Base-by-base conservation (phyloP, 306 rosid genomes). In the Castanea crenata region DNA sequence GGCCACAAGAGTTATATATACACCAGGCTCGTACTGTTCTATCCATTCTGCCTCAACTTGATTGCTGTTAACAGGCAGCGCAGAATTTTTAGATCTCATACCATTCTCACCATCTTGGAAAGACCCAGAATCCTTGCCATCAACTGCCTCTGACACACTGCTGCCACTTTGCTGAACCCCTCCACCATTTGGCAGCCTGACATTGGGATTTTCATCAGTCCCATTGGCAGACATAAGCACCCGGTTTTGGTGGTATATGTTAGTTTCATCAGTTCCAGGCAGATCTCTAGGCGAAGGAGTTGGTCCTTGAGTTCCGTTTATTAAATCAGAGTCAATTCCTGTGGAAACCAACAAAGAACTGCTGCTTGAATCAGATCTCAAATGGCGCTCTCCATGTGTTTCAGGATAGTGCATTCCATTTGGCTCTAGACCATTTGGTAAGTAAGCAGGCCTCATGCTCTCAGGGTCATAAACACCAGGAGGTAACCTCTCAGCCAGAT, bases 1-100 rank as follows among this genome's bases (percentile, higher is more conserved):
- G 77, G 98, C 94, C 87, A 89, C 92, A 5, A 96, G 99, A 63
- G 99, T 96, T 85, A 93, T 96, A 86, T 96, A 96, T 71, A 96
- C 99, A 80, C 99, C 99, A 9, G 92, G 90, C 87, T 96, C 99
- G 76, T 93, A 96, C 79, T 96, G 99, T 79, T 96, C 99, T 78
- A 89, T 91, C 97, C 99, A 89, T 83, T 96, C 99, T 32, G 98
- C 98, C 73, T 96, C 98, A 70, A 91, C 85, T 83, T 90, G 90
- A 83, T 81, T 90, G 75, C 76, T 80, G 74, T 78, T 83, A 73
- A 75, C 78, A 73, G 89, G 74, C 74, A 58, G 10, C 15, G 74
- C 72, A 71, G 94, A 73, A 74, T 68, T 88, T 80, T 83, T 87
- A 2, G 89, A 85, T 86, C 84, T 85, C 61, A 56, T 65, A 80